phyloP scores from a whole-genome alignment of 768 basidiomycete genomes.

The Xanthoconium stramineum region DNA sequence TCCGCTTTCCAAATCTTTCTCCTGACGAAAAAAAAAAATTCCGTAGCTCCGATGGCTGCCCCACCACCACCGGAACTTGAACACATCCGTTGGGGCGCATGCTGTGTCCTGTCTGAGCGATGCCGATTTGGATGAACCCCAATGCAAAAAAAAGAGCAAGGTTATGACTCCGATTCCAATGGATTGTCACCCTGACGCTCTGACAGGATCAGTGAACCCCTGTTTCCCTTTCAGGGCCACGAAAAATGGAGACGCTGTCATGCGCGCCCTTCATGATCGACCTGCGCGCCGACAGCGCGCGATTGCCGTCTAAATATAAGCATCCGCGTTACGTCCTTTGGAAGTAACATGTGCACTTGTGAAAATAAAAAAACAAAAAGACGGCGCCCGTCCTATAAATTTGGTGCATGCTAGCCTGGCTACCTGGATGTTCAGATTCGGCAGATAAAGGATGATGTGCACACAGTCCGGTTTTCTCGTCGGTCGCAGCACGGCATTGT shows the following conservation, averaged over 20 bases:
- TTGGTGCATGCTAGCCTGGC: not conserved
- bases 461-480: not conserved
- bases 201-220: not conserved
- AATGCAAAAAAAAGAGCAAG: not conserved
- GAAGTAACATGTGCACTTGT: not conserved
- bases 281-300: not conserved
- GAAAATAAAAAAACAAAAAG: not conserved
- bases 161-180: constrained; percentile 9
- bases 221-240: not conserved
- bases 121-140: constrained; percentile 3
- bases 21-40: not conserved
- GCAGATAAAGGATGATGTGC: not conserved
- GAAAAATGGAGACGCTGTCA: constrained; percentile 20
- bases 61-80: constrained; percentile 10
- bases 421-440: not conserved
- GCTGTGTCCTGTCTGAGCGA: not conserved
- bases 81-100: not conserved
- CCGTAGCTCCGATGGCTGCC: not conserved
- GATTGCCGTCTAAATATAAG: not conserved
- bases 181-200: not conserved
- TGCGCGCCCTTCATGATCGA: constrained; percentile 23
- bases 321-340: not conserved
- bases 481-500: not conserved
- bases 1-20: not conserved
- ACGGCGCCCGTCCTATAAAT: not conserved